Evolutionary conservation across 176 grass and related monocot genomes (phyloP).

Genomic region (Carex parvula): DNA sequence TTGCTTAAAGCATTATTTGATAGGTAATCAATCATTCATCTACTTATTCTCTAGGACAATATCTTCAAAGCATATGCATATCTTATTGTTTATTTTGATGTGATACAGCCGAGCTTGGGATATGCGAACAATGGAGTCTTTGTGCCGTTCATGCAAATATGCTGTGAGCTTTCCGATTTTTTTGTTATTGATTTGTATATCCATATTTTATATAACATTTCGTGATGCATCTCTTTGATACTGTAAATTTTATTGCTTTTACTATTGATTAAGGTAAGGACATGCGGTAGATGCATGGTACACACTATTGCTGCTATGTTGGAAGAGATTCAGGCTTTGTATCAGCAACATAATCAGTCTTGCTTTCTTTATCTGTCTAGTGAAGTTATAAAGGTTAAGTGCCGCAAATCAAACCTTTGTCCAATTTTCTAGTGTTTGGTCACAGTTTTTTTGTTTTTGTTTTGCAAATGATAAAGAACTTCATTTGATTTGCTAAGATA

Average conservation of each 20-base stretch:
- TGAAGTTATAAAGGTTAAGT: slow-evolving; percentile 97
- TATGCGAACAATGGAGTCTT: slow-evolving; percentile 92
- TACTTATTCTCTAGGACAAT: neutral
- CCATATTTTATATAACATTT: slow-evolving; percentile 12
- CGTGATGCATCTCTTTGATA: slow-evolving; percentile 31
- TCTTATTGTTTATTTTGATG: slow-evolving; percentile 24
- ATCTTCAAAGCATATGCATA: neutral
- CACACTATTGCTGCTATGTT: slow-evolving; percentile 85
- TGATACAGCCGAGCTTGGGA: slow-evolving; percentile 83
- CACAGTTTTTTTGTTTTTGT: neutral
- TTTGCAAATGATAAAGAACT: neutral
- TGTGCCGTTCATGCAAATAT: slow-evolving; percentile 94
- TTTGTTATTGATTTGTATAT: neutral
- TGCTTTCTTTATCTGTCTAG: slow-evolving; percentile 98
- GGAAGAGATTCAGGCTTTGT: slow-evolving; percentile 84
- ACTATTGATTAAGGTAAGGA: slow-evolving; percentile 64
- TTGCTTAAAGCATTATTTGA: slow-evolving; percentile 84
- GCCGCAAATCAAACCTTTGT: neutral
- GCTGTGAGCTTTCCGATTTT: slow-evolving; percentile 60
- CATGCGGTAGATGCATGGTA: slow-evolving; percentile 78
- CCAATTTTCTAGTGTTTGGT: neutral
- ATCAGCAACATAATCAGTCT: slow-evolving; percentile 89
- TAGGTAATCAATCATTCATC: slow-evolving; percentile 49
- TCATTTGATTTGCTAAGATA: neutral
- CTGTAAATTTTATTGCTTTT: slow-evolving; percentile 28